Evolutionary conservation across 2,329 filamentous ascomycete species (phyloP).

Genomic region (Exophiala alcalophila): DNA sequence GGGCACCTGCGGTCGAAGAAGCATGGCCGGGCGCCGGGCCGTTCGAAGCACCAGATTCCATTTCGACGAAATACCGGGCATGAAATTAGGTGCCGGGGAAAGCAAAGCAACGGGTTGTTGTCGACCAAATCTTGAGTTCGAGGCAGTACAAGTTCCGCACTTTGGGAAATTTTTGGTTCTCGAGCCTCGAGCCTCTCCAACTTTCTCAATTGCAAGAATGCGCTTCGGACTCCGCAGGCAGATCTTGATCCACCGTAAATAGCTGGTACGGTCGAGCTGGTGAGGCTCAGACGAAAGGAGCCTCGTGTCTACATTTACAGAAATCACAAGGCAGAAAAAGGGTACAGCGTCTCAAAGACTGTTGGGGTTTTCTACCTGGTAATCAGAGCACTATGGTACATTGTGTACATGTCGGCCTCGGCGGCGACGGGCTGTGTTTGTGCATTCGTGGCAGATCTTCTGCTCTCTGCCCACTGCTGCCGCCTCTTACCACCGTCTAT

Average conservation of each 20-base stretch:
- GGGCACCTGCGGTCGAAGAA: not conserved
- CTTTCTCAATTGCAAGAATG: not conserved
- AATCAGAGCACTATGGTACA: too few species aligned
- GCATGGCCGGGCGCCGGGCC: constrained; percentile 3
- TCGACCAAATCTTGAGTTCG: not conserved
- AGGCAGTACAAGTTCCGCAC: not conserved
- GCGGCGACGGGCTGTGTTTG: too few species aligned
- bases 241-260: not conserved
- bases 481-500: too few species aligned
- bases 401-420: too few species aligned
- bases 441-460: too few species aligned
- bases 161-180: constrained; percentile 8
- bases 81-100: constrained; percentile 5
- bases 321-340: too few species aligned
- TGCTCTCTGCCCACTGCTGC: too few species aligned
- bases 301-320: too few species aligned
- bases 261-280: not conserved
- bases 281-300: too few species aligned
- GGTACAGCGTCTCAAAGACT: too few species aligned
- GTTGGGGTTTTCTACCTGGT: too few species aligned
- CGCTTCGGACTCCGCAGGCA: not conserved
- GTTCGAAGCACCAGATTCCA: constrained; percentile 16
- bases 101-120: not conserved
- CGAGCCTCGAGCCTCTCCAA: not conserved
- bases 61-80: constrained; percentile 15